Percentiles rank a stretch among this genome's conserved stretches.
Evolutionary conservation across 371 early-diverging fungal species (phyloP).

Genomic region (Apophysomyces ossiformis): DNA sequence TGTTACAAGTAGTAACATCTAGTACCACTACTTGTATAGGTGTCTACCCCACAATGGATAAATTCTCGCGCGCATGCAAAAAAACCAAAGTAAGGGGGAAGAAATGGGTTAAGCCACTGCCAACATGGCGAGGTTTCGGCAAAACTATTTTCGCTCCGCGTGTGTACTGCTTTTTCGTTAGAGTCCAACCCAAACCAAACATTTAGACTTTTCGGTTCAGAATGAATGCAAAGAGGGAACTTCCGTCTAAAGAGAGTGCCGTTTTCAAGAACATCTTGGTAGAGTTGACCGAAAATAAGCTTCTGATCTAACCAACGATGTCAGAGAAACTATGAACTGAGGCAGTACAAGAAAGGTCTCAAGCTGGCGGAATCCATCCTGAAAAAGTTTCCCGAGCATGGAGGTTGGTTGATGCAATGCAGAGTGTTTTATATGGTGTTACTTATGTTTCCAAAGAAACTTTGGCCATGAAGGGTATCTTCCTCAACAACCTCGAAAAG

Average conservation of each 20-base stretch:
- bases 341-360: constrained; percentile 95
- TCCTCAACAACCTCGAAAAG: constrained; percentile 84
- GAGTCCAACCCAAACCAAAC: neutral
- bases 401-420: constrained; percentile 58
- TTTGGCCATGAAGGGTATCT: constrained; percentile 93
- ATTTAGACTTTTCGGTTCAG: constrained; percentile 12
- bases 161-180: constrained; percentile 9
- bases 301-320: constrained; percentile 17
- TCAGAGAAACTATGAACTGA: constrained; percentile 91
- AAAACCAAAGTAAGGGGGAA: too few relatives aligned
- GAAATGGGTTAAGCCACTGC: neutral
- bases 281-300: constrained; percentile 14
- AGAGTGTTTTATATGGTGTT: neutral
- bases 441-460: constrained; percentile 68
- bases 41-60: too few relatives aligned
- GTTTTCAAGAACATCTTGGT: constrained; percentile 81
- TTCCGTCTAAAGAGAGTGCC: constrained; percentile 82
- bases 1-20: too few relatives aligned
- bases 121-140: neutral
- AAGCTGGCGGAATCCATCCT: constrained; percentile 91
- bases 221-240: constrained; percentile 55
- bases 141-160: constrained; percentile 1
- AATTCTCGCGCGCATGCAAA: too few relatives aligned
- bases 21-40: too few relatives aligned
- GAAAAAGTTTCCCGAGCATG: constrained; percentile 93